Base-by-base conservation (phyloP, 2,329 filamentous ascomycete species). In the Biscogniauxia mediterranea region DNA sequence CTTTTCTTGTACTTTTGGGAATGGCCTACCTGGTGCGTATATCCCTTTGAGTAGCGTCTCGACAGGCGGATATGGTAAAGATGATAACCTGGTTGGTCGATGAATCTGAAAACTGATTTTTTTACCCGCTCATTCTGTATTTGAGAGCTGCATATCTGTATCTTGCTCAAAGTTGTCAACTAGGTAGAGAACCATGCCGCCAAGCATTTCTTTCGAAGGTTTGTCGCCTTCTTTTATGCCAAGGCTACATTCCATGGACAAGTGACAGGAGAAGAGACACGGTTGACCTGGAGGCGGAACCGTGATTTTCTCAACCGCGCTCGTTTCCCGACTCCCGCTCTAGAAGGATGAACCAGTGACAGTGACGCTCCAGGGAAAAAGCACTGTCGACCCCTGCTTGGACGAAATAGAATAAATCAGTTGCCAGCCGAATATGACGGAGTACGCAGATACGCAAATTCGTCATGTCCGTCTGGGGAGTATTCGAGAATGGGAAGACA, bases 21-120 rank as follows among this genome's bases (percentile, higher is more conserved):
- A 23, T 23, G 17, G 38, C 5, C 3, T 17, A 46, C 38, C 6
- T 46, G 38, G 17, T 17, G 15, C 11, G 38, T n/a, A 17, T n/a
- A 46, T 11, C 38, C 15, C 3, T 46, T 46, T 6, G 6, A 46
- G 38, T 46, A n/a, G 38, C 38, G 13, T 6, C 38, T n/a, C 13
- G 11, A 46, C 38, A n/a, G 5, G 38, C 38, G 38, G 17, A 11
- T 1, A 46, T 46, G 6, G 11, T 46, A 17, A 46, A 46, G 17
- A 7, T 46, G 38, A 17, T 46, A 38, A 38, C 15, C 38, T 46
- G 38, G 38, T 46, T 46, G 38, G 38, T n/a, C 23, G 38, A 46
- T 11, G 17, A 46, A 46, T 59, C 38, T 62, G 53, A 64, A 50
- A 66, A 61, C 50, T 60, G 57, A 64, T 23, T n/a, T 55, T 51